Evolutionary conservation across 1,139 yeast genomes (phyloP), one percentile per base, ranked within the genome.

Genomic region (Candida frijolesensis): DNA sequence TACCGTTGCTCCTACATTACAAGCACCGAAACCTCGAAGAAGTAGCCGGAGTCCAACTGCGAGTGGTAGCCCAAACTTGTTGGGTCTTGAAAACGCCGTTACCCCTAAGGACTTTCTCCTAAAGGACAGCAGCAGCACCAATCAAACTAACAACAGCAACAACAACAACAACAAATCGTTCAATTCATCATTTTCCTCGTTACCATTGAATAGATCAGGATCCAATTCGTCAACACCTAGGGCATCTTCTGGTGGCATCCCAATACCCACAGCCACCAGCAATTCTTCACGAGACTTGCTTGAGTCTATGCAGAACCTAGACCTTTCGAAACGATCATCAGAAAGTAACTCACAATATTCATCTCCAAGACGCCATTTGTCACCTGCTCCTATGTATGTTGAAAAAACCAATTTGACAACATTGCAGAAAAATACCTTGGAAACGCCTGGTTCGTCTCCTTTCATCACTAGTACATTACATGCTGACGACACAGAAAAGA

Each of bases 291-390:
- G 65, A 38, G 75, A 69, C 16, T 52, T 70, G 29, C 53, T 61
- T 1, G 72, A 65, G 11, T 55, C 69, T 2, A 51, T 74, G 33
- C 63, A 70, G 42, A 76, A 66, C 35, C 54, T 70, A 14, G 70
- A 69, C 22, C 52, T 70, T 25, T 55, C 60, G 6, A 60, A 52
- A 47, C 54, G 58, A 3, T 53, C 58, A 4, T 47, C 55, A 1
- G 51, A 48, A 33, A 66, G 67, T 53, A 70, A 66, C 52, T 67
- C 76, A 11, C 67, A 74, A 8, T 67, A 70, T 27, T 68, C 76
- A 11, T 78, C 85, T 1, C 86, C 87, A 1, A 70, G 82, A 51
- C 68, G 87, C 51, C 83, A 76, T 51, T 61, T 78, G 30, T 82
- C 87, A 0, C 87, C 88, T 0, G 79, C 75, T 0, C 78, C 79